Base-by-base conservation (phyloP, 2,329 filamentous ascomycete genomes). In the Talaromyces amestolkiae region DNA sequence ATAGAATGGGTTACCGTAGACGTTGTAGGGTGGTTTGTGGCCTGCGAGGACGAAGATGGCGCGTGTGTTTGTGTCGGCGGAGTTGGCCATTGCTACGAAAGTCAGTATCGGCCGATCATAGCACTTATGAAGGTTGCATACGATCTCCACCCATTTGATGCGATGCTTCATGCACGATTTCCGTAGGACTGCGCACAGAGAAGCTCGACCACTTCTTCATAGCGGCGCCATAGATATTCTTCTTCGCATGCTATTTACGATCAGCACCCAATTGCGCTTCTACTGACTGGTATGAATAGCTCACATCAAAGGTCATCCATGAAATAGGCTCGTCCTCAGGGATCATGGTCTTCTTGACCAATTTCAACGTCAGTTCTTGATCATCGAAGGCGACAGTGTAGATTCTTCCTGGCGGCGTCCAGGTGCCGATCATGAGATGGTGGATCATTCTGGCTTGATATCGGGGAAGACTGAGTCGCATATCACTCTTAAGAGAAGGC, bases 191-290 rank as follows among this genome's bases (percentile, higher is more conserved):
- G 72, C 89, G 86, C 72, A 96, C 90, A 54, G 87, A 82, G 77
- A 91, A 94, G 76, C 90, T 93, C 59, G 89, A 89, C 91, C 92
- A 96, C 77, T 93, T 94, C 84, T 96, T 96, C 91, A 95, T 95
- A 67, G 91, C 91, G 3, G 92, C 89, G 72, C 92, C 92, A 77
- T 96, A 96, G 67, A 96, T 89, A 76, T 91, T 90, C 41, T 92
- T 94, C 74, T 89, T 91, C 68, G 85, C 82, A 79, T 96, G 91
- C 89, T 94, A 74, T 62, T 65, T 3, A 13, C 19, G 4, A 8
- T 60, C n/a, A 54, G 54, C 19, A 73, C 19, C 4, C 9, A 49
- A 22, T n/a, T 22, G 3, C 17, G 7, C 13, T 22, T 35, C 2
- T 2, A 35, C 37, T 22, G 15, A 51, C 24, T 1, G 1, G 3